Base-by-base conservation (phyloP, 75 land plant genomes). In the Cupressus sempervirens region DNA sequence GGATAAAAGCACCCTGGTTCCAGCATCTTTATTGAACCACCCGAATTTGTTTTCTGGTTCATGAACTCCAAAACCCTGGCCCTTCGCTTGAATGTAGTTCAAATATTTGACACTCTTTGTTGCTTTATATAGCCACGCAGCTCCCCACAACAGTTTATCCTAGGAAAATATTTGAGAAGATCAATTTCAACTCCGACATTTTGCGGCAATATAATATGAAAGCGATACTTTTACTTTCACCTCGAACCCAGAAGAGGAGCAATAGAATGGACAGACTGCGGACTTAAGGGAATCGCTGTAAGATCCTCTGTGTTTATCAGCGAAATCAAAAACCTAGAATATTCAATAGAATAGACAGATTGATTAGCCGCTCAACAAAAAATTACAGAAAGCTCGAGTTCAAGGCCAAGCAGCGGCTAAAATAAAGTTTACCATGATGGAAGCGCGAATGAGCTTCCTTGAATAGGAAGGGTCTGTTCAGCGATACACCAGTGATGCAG, bases 101-200 rank as follows among this genome's bases (percentile, higher is more conserved):
- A 43, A 43, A 43, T 43, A 43, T 43, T 43, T 5, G 45, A 0
- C 45, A 43, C 6, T 43, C 5, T 43, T 43, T 43, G 6, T 43
- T 43, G 45, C 45, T 5, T 43, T 43, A 43, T 93, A 93, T 81
- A 97, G 87, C 99, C 99, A 97, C 30, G 95, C 95, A 48, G 99
- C 99, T 68, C 96, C 98, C 99, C 99, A 97, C n/a, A 97, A 70
- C 82, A 97, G 85, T 82, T 97, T 98, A 92, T 97, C 98, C 96
- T 92, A 74, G 13, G 36, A 34, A 4, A 38, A 26, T 0, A 15
- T 15, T 35, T 73, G 56, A 45, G 58, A 45, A 76, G 0, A 4
- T 0, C 3, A 72, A 30, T n/a, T 32, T 18, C 16, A 48, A 29
- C 58, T 26, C 83, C 41, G 26, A 18, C 11, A 76, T 14, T 62